Evolutionary conservation across 176 grass and related monocot species (phyloP), one percentile per base, ranked within the genome.

Genomic region (Guadua angustifolia): DNA sequence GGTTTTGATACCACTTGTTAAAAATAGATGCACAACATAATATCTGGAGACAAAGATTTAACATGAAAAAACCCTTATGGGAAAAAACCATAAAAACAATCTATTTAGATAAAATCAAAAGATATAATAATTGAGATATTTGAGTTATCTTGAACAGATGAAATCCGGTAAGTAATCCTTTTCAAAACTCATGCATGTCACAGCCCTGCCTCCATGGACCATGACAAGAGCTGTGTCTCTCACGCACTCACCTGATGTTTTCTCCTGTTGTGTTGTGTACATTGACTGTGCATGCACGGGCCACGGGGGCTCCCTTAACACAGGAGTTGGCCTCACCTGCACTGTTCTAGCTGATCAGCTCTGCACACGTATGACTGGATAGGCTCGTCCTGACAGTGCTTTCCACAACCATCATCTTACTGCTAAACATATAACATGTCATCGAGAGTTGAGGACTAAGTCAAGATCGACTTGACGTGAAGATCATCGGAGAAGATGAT

Each of bases 101-200:
- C n/a, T n/a, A n/a, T n/a, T n/a, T n/a, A n/a, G n/a, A n/a, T n/a
- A n/a, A n/a, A n/a, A n/a, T n/a, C n/a, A n/a, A n/a, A n/a, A n/a
- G n/a, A n/a, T n/a, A n/a, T n/a, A n/a, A n/a, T n/a, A n/a, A n/a
- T n/a, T n/a, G n/a, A n/a, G n/a, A n/a, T n/a, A n/a, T n/a, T n/a
- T n/a, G n/a, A n/a, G n/a, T n/a, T n/a, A n/a, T n/a, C n/a, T n/a
- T n/a, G n/a, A n/a, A n/a, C n/a, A n/a, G n/a, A n/a, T n/a, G n/a
- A n/a, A n/a, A n/a, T n/a, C n/a, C n/a, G n/a, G 75, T 75, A 69
- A 42, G 47, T 44, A 75, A 69, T 84, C 82, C 62, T 80, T 85
- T 80, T 84, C 87, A 69, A 80, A 43, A 69, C 17, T 74, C 38
- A 40, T 71, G 33, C 55, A 45, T 83, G 33, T 8, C 75, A 68